Evolutionary conservation across 202 grass and related monocot genomes (phyloP).

Genomic region (Carex sylvatica): DNA sequence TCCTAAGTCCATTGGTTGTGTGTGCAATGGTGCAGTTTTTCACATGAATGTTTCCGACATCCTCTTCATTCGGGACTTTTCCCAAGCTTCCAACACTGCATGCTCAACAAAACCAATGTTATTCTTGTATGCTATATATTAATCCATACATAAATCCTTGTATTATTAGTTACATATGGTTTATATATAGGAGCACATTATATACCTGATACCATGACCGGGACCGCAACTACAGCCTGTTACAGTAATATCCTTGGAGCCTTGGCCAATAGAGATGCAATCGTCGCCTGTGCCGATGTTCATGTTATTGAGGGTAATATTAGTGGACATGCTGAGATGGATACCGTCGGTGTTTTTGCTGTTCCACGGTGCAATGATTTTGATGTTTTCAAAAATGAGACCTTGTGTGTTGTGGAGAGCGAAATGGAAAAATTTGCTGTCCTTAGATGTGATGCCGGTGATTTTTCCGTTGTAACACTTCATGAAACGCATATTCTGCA

Average conservation of each 20-base stretch:
- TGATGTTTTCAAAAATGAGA: constrained; percentile 2
- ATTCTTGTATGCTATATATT: too few relatives aligned
- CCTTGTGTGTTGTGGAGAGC: constrained; percentile 23
- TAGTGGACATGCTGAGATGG: constrained; percentile 22
- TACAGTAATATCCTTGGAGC: constrained; percentile 12
- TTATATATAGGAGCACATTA: too few relatives aligned
- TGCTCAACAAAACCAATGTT: not conserved
- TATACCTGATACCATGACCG: constrained; percentile 33
- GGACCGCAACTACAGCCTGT: constrained; percentile 23
- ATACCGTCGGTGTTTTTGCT: constrained; percentile 39
- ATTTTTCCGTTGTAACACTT: not conserved
- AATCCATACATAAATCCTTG: too few relatives aligned
- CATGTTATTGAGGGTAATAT: constrained; percentile 7
- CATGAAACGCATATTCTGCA: constrained; percentile 32
- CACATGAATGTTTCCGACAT: constrained; percentile 36
- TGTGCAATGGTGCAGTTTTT: constrained; percentile 37
- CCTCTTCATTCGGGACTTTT: constrained; percentile 21
- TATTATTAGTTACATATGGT: too few relatives aligned
- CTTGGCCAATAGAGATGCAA: constrained; percentile 38
- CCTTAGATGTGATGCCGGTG: constrained; percentile 6
- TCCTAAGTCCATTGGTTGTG: constrained; percentile 47
- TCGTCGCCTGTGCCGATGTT: constrained; percentile 31
- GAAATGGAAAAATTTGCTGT: constrained; percentile 41
- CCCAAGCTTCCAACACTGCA: constrained; percentile 29
- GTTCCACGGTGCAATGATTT: constrained; percentile 23